A percentile compares a stretch with the other conserved stretches of the same genome.
Conservation (phyloP, 1,139 yeast species). For the Magnusiomyces sp. region DNA sequence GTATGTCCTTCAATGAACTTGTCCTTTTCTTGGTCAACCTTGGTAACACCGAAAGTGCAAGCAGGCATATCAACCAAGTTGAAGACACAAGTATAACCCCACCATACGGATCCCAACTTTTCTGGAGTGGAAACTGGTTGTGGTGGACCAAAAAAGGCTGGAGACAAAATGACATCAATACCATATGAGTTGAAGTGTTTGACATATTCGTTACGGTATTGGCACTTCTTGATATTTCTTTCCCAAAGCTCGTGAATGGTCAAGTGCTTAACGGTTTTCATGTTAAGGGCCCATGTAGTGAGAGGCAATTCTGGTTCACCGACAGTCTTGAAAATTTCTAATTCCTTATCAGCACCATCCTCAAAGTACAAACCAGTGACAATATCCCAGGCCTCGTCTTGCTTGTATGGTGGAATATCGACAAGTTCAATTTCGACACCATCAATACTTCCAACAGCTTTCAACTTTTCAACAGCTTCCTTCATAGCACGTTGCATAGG, state of each 20-base stretch:
- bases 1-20: conserved; percentile 21
- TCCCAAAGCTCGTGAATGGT: conserved; percentile 33
- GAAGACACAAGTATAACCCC: conserved; percentile 53
- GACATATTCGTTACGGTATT: too few species aligned
- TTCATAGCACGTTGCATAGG: conserved; percentile 41
- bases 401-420: conserved; percentile 38
- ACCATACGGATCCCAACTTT: conserved; percentile 54
- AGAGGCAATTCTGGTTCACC: conserved; percentile 40
- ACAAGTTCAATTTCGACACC: conserved; percentile 33
- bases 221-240: conserved; percentile 25
- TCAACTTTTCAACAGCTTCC: conserved; percentile 28
- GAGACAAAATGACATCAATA: conserved; percentile 61
- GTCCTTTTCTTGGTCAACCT: conserved; percentile 38
- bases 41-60: conserved; percentile 45
- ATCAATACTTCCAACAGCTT: conserved; percentile 31
- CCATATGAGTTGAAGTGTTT: conserved; percentile 42
- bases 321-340: conserved; percentile 28
- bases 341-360: conserved; percentile 41
- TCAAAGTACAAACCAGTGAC: conserved; percentile 38
- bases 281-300: conserved; percentile 24
- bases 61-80: conserved; percentile 47
- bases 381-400: conserved; percentile 31
- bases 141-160: conserved; percentile 64
- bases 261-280: conserved; percentile 20
- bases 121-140: conserved; percentile 35